Evolutionary conservation across 1,284 basidiomycete genomes (phyloP).

Genomic region (Sporisorium graminicola): DNA sequence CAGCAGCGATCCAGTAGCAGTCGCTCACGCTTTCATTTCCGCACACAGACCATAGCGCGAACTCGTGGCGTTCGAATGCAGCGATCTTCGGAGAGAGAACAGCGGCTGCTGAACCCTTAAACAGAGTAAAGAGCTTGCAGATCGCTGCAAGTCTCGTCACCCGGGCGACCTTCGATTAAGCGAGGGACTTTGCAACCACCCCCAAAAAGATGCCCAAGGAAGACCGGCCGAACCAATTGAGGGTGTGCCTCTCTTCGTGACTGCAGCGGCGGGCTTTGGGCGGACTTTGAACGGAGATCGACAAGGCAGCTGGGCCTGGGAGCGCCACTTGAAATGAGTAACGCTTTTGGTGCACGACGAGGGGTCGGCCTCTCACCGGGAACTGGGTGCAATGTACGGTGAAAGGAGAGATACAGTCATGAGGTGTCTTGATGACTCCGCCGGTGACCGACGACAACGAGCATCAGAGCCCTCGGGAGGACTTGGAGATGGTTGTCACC

Average conservation of each 20-base stretch:
- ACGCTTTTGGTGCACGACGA: neutral
- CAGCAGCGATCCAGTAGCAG: slow-evolving; percentile 16
- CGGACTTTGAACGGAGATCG: slow-evolving; percentile 15
- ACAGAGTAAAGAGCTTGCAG: neutral
- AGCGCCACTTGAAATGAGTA: neutral
- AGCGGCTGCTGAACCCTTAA: neutral
- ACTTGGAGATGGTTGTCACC: slow-evolving; percentile 24
- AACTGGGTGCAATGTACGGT: neutral
- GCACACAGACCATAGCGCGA: neutral
- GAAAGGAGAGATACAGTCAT: too few species aligned
- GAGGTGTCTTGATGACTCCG: too few species aligned
- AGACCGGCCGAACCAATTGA: neutral
- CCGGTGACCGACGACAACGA: neutral
- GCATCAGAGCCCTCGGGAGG: slow-evolving; percentile 17
- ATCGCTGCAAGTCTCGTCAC: neutral
- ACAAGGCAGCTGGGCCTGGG: slow-evolving; percentile 2
- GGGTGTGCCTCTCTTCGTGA: neutral
- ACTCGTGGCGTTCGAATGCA: slow-evolving; percentile 1
- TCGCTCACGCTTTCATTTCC: slow-evolving; percentile 10
- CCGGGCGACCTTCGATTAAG: neutral
- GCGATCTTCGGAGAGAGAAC: neutral
- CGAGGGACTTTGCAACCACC: neutral
- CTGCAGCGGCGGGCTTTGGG: neutral
- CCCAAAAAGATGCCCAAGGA: neutral
- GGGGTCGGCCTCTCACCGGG: neutral